Evolutionary conservation across 129 eudicot genomes (phyloP).

Genomic region (Tanacetum coccineum): DNA sequence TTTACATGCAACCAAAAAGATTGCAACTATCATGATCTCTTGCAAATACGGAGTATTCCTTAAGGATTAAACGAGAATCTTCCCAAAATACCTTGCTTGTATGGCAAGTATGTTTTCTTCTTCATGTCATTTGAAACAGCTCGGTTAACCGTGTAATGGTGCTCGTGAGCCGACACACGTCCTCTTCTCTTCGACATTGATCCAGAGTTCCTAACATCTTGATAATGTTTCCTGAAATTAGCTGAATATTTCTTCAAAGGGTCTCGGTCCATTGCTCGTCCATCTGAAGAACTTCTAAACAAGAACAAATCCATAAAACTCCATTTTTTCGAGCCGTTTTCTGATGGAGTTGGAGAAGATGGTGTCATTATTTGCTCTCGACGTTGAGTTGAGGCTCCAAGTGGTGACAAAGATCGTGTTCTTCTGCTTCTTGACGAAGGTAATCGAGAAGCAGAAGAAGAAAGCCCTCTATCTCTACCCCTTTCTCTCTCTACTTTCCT

Average conservation of each 20-base stretch:
- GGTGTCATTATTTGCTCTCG: slow-evolving; percentile 2
- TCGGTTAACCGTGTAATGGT: slow-evolving; percentile 65
- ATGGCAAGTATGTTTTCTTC: slow-evolving; percentile 88
- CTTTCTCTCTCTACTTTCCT: slow-evolving; percentile 35
- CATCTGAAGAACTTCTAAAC: slow-evolving; percentile 92
- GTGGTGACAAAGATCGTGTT: slow-evolving; percentile 74
- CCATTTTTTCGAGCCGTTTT: slow-evolving; percentile 46
- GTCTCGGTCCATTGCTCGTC: slow-evolving; percentile 68
- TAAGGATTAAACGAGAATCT: slow-evolving; percentile 53
- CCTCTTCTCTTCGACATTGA: slow-evolving; percentile 45
- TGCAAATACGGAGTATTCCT: background rate
- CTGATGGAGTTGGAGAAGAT: slow-evolving; percentile 16
- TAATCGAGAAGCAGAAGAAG: slow-evolving; percentile 20
- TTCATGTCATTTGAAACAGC: slow-evolving; percentile 66
- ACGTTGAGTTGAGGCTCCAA: slow-evolving; percentile 40
- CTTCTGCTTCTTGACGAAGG: slow-evolving; percentile 50
- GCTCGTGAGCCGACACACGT: slow-evolving; percentile 70
- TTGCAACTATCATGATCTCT: background rate
- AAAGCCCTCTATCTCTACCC: slow-evolving; percentile 55
- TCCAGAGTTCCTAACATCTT: slow-evolving; percentile 26
- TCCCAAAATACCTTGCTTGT: slow-evolving; percentile 67
- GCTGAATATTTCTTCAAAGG: slow-evolving; percentile 60
- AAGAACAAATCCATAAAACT: slow-evolving; percentile 63
- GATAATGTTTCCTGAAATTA: slow-evolving; percentile 31
- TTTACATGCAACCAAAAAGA: background rate